Base-by-base conservation (phyloP, 2,329 filamentous ascomycete species). In the Metarhizium guizhouense region DNA sequence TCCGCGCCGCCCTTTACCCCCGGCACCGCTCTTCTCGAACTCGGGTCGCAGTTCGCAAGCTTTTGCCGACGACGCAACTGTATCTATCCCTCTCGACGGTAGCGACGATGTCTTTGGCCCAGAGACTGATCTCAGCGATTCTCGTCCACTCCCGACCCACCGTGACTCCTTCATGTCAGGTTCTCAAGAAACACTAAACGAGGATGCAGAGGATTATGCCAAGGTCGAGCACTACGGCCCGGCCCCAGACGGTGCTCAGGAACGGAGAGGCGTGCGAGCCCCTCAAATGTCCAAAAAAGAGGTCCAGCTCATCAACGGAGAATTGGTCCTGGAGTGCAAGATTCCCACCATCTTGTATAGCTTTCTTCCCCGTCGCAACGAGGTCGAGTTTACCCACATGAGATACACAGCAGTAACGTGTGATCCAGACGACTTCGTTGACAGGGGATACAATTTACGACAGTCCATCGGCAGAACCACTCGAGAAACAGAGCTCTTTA, bases 321-420 rank as follows among this genome's bases (percentile, higher is more conserved):
- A 99, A 73, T 85, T 99, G 54, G 93, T 99, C 57, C 79, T 99
- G 50, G 94, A 99, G 75, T 97, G 94, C 79, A 99, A 99, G 74
- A 99, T 99, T 62, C 94, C 95, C 0, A 99, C 94, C 0, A 99
- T 97, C 63, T 78, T 99, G 45, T 95, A 97, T 80, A 96, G 91
- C 69, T 99, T 99, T 74, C 75, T 99, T 59, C 95, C 95, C 0
- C 84, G 93, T 16, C 84, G 93, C 57, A 91, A 96, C 67, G 93
- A 96, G 70, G 80, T 93, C 59, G 94, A 99, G 68, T 99, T 99
- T 70, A 99, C 94, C 0, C 92, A 97, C 68, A 97, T 97, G 93
- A 86, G 94, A 54, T 99, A 99, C 70, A 96, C 93, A 0, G 94
- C 94, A 10, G 94, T 96, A n/a, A 99, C 94, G 2, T 97, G 91